Evolutionary conservation across 2,329 filamentous ascomycete species (phyloP), one percentile per base, ranked within the genome.

Genomic region (Penicillium sp.): DNA sequence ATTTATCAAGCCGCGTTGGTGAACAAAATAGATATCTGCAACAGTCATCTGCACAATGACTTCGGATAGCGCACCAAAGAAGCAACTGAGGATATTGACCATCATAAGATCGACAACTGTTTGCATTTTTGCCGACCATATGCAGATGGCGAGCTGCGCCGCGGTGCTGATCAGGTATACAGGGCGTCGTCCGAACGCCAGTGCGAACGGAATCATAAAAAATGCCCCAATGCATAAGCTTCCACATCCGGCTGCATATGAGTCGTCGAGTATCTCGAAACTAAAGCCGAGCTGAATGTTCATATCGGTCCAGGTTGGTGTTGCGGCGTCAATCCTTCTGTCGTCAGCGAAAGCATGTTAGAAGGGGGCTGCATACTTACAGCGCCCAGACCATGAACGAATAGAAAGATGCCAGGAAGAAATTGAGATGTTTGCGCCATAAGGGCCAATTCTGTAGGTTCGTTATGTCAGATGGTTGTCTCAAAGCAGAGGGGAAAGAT

Each of bases 21-120:
- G 79, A 4, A 81, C 72, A 55, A 81, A 82, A 66, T 77, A 81
- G 44, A 83, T 50, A 61, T 82, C 79, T n/a, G 75, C 73, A 10
- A 81, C 74, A 0, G 79, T 81, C 67, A 81, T 77, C 54, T 81
- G 78, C 0, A 80, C 75, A 27, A 81, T 68, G 0, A 71, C 70
- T 62, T 82, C 80, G n/a, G 69, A 69, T 0, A 80, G 56, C 4
- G 78, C 76, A 3, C 80, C 81, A 3, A 75, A 65, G 19, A 80
- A 68, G 35, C 80, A 77, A 13, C 67, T 67, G 13, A 82, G 44
- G 0, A 78, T 60, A 59, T 81, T 81, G 29, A 75, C 71, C 0
- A 73, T 64, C 64, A 80, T 76, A 44, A 80, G 66, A 37, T 84
- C 81, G 0, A 63, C 74, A 1, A 70, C 69, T 0, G 68, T 80